These are phyloP conservation scores for Leccinum sublutescens DNA, from an alignment of 768 basidiomycete species.

Conservation along the genomic window DNA sequence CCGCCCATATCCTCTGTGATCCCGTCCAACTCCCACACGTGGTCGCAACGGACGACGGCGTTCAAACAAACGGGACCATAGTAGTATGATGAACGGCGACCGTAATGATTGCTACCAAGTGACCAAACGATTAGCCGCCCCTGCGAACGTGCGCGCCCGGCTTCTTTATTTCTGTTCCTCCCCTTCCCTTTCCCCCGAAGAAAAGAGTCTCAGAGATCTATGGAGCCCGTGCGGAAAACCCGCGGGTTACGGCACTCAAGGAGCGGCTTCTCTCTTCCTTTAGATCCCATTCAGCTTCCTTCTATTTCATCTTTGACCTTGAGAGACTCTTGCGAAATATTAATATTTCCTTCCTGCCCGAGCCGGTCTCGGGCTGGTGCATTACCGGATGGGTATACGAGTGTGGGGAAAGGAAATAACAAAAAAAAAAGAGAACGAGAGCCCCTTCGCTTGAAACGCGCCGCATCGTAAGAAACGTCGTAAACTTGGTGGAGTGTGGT, in stretches of 20 bases:
- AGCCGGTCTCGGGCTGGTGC: not conserved
- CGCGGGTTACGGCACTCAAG: not conserved
- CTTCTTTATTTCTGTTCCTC: not conserved
- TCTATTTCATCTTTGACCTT: not conserved
- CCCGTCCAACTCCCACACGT: not conserved
- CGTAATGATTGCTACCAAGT: not conserved
- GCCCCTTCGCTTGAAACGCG: not conserved
- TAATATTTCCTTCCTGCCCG: not conserved
- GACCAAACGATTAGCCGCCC: not conserved
- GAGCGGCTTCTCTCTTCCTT: not conserved
- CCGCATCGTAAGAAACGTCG: not conserved
- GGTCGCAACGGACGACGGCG: not conserved
- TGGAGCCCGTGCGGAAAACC: not conserved
- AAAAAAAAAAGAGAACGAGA: not conserved
- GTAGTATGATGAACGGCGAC: not conserved
- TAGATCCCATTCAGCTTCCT: not conserved
- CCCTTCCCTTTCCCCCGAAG: not conserved
- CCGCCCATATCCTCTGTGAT: not conserved
- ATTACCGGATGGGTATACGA: not conserved
- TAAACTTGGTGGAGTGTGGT: not conserved
- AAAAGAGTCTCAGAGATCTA: not conserved
- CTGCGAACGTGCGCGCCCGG: not conserved
- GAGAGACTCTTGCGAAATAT: not conserved
- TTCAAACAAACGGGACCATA: not conserved
- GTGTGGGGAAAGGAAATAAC: not conserved